phyloP scores from a whole-genome alignment of 169 alveolate species.

The Eimeria nieschulzi region DNA sequence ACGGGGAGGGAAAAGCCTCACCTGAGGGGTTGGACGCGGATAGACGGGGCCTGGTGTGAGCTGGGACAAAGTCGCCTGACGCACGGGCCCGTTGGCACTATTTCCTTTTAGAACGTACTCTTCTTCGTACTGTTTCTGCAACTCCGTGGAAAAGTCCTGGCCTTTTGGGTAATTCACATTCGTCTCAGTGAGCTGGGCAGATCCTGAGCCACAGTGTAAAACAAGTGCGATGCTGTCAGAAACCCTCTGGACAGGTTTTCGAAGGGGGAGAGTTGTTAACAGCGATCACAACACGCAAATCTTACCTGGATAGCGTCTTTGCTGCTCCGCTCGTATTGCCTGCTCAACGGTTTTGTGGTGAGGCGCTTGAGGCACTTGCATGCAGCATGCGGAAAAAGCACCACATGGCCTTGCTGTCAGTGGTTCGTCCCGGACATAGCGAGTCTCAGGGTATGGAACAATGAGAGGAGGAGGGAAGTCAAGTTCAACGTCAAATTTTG shows the following conservation, averaged over 20 bases:
- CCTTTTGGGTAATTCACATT: conserved; percentile 36
- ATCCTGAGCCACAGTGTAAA: conserved; percentile 21
- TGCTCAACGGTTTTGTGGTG: conserved; percentile 51
- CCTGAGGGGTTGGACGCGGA: conserved; percentile 75
- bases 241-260: background rate
- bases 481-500: conserved; percentile 88
- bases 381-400: conserved; percentile 55
- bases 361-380: conserved; percentile 60
- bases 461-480: conserved; percentile 90
- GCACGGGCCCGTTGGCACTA: conserved; percentile 42
- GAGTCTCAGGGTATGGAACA: conserved; percentile 86
- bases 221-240: background rate
- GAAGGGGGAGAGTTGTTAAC: too few relatives aligned
- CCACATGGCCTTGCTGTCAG: conserved; percentile 50
- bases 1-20: background rate
- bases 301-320: conserved; percentile 61
- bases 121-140: conserved; percentile 26
- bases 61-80: conserved; percentile 54
- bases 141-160: conserved; percentile 35
- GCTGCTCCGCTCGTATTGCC: conserved; percentile 64
- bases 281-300: background rate
- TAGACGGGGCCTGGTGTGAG: conserved; percentile 74
- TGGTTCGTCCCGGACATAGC: conserved; percentile 80
- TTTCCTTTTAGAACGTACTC: conserved; percentile 14
- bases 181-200: conserved; percentile 62